Conservation (phyloP, 129 eudicot genomes). For the Flaveria robusta region DNA sequence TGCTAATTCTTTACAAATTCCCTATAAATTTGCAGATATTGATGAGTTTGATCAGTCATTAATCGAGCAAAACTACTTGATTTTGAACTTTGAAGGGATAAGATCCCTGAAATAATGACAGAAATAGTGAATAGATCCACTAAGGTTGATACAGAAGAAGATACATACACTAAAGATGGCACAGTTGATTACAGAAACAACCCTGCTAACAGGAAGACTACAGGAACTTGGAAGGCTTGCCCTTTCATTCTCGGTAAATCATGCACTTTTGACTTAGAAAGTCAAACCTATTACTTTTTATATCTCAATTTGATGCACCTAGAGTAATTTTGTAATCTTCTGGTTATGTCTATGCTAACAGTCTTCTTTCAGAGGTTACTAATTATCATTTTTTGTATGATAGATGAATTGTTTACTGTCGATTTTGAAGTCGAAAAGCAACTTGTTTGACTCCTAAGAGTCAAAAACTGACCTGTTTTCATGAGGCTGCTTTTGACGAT, state of each 20-base stretch:
- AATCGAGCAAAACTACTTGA: background rate
- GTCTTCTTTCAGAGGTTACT: background rate
- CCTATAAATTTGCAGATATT: conserved; percentile 25
- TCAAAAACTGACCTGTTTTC: background rate
- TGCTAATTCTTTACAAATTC: conserved; percentile 14
- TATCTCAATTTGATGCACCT: background rate
- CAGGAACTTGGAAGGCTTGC: conserved; percentile 73
- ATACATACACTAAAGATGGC: conserved; percentile 58
- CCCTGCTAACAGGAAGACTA: conserved; percentile 47
- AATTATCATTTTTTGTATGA: background rate
- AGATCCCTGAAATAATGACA: conserved; percentile 27
- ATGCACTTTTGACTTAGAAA: conserved; percentile 18
- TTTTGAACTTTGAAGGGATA: background rate
- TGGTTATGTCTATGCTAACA: background rate
- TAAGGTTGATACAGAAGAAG: conserved; percentile 41
- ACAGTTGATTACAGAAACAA: conserved; percentile 47
- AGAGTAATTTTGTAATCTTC: conserved; percentile 12
- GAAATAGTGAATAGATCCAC: conserved; percentile 22
- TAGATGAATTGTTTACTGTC: background rate
- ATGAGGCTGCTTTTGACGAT: conserved; percentile 17
- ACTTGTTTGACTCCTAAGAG: conserved; percentile 21
- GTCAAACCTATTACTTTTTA: conserved; percentile 24
- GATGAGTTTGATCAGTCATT: conserved; percentile 8
- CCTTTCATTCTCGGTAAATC: conserved; percentile 63
- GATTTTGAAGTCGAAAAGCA: conserved; percentile 15